phyloP scores from a whole-genome alignment of 2,329 filamentous ascomycete genomes.

The Colletotrichum scovillei region DNA sequence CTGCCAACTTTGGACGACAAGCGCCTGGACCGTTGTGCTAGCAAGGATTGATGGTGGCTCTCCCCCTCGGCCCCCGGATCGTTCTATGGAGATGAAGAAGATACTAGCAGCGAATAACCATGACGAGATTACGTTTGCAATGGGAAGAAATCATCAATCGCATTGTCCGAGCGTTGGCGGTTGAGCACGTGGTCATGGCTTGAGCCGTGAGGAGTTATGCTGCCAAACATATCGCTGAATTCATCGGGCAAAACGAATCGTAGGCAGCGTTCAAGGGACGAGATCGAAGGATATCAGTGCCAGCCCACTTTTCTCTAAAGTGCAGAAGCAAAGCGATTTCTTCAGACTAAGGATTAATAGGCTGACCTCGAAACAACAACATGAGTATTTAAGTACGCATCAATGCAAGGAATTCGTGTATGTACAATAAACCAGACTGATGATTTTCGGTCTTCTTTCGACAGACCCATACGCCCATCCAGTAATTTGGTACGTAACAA shows the following conservation, averaged over 20 bases:
- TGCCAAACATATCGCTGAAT: constrained; percentile 1
- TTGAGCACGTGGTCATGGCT: constrained; percentile 9
- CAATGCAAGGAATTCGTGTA: neutral
- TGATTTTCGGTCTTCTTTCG: neutral
- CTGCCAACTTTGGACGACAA: neutral
- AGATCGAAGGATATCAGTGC: neutral
- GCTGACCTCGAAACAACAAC: neutral
- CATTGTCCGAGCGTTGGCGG: neutral
- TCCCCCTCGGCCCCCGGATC: neutral
- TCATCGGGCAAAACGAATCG: neutral
- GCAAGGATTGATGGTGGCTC: neutral
- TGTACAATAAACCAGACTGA: neutral
- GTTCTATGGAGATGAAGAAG: neutral
- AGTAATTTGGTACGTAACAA: constrained; percentile 1
- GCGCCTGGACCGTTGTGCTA: constrained; percentile 7
- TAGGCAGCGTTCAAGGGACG: neutral
- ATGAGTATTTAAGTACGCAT: neutral
- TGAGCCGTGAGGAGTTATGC: neutral
- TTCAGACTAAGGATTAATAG: neutral
- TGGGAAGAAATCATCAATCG: neutral
- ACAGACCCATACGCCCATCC: neutral
- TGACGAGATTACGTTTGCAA: constrained; percentile 16
- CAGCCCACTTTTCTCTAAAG: neutral
- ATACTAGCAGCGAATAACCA: neutral
- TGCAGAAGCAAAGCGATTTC: neutral